Conservation (phyloP, 306 rosid genomes). For the Pterocarpus santalinus region DNA sequence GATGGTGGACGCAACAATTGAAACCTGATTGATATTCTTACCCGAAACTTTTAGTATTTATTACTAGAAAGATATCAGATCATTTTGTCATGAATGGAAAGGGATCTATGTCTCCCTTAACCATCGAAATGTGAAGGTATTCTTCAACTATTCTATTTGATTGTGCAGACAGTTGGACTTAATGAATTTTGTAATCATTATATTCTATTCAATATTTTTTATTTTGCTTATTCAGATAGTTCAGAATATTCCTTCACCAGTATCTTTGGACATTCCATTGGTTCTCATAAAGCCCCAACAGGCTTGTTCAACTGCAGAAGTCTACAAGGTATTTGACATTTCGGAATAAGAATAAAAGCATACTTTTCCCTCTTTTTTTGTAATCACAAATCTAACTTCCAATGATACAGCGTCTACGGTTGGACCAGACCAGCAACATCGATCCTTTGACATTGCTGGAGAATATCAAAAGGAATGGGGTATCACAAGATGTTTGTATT, state of each 20-base stretch:
- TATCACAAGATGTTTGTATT: constrained; percentile 87
- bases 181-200: constrained; percentile 31
- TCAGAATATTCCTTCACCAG: constrained; percentile 73
- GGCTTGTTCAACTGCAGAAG: constrained; percentile 96
- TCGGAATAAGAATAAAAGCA: neutral
- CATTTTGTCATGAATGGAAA: constrained; percentile 16
- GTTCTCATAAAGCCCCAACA: constrained; percentile 92
- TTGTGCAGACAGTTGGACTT: constrained; percentile 30
- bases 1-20: neutral
- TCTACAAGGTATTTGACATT: constrained; percentile 79
- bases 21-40: constrained; percentile 14
- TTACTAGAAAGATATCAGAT: constrained; percentile 20
- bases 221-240: constrained; percentile 68
- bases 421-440: constrained; percentile 75
- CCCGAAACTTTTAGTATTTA: neutral
- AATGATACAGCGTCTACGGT: constrained; percentile 63
- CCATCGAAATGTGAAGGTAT: constrained; percentile 10
- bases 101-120: constrained; percentile 17
- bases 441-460: constrained; percentile 86
- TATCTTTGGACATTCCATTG: constrained; percentile 82
- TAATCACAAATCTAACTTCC: constrained; percentile 36
- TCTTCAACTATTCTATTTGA: constrained; percentile 28
- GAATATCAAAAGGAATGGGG: constrained; percentile 73
- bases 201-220: constrained; percentile 40
- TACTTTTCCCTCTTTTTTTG: constrained; percentile 24